Evolutionary conservation across 257 asterid species (phyloP), one percentile per base, ranked within the genome.

Genomic region (Linaria vulgaris): DNA sequence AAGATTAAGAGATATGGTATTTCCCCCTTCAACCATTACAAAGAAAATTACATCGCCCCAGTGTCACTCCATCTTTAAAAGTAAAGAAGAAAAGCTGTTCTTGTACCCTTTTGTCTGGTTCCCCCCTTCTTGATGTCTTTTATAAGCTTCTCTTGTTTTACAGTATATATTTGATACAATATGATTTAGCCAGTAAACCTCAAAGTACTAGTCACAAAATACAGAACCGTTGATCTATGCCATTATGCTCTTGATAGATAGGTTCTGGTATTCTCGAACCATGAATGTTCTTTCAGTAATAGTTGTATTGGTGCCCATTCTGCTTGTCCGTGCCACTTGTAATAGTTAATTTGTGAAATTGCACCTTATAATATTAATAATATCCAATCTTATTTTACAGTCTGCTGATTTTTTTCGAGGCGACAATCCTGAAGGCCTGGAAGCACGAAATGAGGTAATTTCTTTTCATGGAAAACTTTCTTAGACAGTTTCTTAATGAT

Each of bases 371-470:
- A 11, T 37, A 31, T 17, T 69, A 20, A 59, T 56, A 39, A 23
- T 61, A 22, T 43, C 25, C 78, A 64, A 62, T 63, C 49, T 74
- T 75, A 58, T 72, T 73, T 61, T 68, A 77, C 83, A 92, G 97
- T 30, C 91, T 43, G 99, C 99, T 70, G 99, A 92, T 73, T 92
- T 92, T 72, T 92, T 92, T 78, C 85, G 99, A 76, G 96, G 87
- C 52, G 99, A 92, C 77, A 92, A 89, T 74, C 85, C 95, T 20
- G 99, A 92, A 81, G 99, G 99, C 74, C 21, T 89, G 70, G 97
- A 92, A 82, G 99, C 99, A 38, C 91, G 99, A 2, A 89, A 92
- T 79, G 99, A 92, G 99, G 99, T 92, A 81, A 70, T 61, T 57
- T 20, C 56, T 60, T 68, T 13, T 52, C 61, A 22, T 38, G 54